phyloP scores from a whole-genome alignment of 2,329 filamentous ascomycete genomes.

The Tolypocladium amazonense region DNA sequence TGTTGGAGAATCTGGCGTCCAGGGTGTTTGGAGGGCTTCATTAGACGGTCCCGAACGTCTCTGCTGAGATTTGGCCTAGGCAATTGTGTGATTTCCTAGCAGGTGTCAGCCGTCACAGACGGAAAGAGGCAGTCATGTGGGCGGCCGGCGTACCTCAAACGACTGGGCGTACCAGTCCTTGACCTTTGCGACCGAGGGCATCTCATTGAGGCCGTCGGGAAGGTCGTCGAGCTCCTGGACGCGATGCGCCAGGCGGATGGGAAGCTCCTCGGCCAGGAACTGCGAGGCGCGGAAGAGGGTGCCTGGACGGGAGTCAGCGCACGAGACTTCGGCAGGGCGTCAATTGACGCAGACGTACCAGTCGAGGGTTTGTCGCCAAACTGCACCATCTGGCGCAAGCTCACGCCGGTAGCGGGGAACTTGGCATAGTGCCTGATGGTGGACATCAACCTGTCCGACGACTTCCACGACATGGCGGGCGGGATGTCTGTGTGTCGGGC shows the following conservation, averaged over 20 bases:
- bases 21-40: conserved; percentile 48
- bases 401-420: conserved; percentile 94
- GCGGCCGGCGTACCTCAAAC: conserved; percentile 64
- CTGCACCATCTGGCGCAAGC: conserved; percentile 97
- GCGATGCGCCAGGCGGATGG: conserved; percentile 90
- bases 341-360: conserved; percentile 40
- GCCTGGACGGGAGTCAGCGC: conserved; percentile 37
- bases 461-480: conserved; percentile 79
- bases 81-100: conserved; percentile 80
- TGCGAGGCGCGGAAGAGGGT: conserved; percentile 96
- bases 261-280: conserved; percentile 95
- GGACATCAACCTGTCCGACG: conserved; percentile 82
- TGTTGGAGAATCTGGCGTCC: conserved; percentile 56
- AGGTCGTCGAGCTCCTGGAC: conserved; percentile 89
- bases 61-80: conserved; percentile 64
- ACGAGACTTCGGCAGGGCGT: background rate
- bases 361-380: conserved; percentile 91
- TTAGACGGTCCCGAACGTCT: conserved; percentile 70
- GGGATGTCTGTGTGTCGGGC: background rate
- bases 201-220: conserved; percentile 92
- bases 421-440: conserved; percentile 95
- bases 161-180: conserved; percentile 99
- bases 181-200: conserved; percentile 92
- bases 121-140: too few relatives aligned
- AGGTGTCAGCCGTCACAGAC: conserved; percentile 1